These are phyloP conservation scores for Danielia oregonensis DNA, from an alignment of 805 yeast genomes.

Conservation along the genomic window DNA sequence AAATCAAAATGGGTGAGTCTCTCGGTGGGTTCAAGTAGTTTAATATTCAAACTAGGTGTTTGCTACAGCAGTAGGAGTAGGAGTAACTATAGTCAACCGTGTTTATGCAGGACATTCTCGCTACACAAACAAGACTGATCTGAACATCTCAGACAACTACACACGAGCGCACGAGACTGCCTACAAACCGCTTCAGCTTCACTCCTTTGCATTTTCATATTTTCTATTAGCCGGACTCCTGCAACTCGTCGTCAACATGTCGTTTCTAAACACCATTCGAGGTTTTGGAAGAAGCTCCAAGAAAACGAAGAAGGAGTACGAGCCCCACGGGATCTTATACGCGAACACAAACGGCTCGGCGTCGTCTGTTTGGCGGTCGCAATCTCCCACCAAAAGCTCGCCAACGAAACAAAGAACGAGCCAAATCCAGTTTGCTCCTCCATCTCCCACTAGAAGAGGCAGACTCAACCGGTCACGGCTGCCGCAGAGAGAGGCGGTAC, in stretches of 20 bases:
- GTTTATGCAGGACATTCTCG: too few species aligned
- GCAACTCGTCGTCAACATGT: too few species aligned
- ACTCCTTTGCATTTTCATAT: too few species aligned
- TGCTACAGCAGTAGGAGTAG: too few species aligned
- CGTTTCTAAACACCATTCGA: conserved; percentile 44
- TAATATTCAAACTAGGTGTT: too few species aligned
- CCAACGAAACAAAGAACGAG: conserved; percentile 26
- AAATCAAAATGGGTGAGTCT: conserved; percentile 79
- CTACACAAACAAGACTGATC: too few species aligned
- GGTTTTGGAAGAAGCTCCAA: conserved; percentile 46
- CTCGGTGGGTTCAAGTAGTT: conserved; percentile 54
- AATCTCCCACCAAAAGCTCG: conserved; percentile 40
- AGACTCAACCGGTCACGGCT: conserved; percentile 12
- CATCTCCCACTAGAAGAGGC: conserved; percentile 18
- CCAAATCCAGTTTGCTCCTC: conserved; percentile 22
- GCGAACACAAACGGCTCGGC: conserved; percentile 29
- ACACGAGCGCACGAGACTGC: too few species aligned
- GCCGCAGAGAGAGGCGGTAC: conserved; percentile 11
- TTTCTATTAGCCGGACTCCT: too few species aligned
- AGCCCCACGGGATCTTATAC: conserved; percentile 27
- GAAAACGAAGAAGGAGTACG: conserved; percentile 35
- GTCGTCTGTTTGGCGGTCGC: conserved; percentile 33
- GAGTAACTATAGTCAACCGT: too few species aligned
- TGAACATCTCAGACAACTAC: too few species aligned
- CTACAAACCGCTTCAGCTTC: too few species aligned